Evolutionary conservation across 2,329 filamentous ascomycete genomes (phyloP).

Genomic region (Corinectria fuckeliana): DNA sequence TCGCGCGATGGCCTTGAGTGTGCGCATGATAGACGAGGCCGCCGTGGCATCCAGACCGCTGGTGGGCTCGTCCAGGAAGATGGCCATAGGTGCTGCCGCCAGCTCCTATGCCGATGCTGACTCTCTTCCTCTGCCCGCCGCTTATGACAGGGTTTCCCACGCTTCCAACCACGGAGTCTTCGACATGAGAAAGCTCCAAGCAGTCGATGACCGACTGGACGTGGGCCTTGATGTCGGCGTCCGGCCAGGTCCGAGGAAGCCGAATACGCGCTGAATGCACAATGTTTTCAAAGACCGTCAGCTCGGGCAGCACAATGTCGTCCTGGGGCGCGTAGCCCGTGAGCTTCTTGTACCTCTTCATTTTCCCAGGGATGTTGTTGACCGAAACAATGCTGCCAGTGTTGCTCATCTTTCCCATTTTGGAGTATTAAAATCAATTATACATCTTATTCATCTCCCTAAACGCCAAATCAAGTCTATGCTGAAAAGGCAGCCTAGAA

Average conservation of each 20-base stretch:
- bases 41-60: slow-evolving; percentile 61
- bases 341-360: slow-evolving; percentile 62
- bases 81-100: slow-evolving; percentile 61
- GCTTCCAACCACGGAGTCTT: slow-evolving; percentile 58
- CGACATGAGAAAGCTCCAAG: slow-evolving; percentile 58
- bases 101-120: slow-evolving; percentile 66
- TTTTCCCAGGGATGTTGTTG: slow-evolving; percentile 56
- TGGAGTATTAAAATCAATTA: too few species aligned
- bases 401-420: slow-evolving; percentile 62
- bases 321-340: slow-evolving; percentile 69
- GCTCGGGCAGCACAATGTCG: slow-evolving; percentile 64
- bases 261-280: slow-evolving; percentile 63
- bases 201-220: slow-evolving; percentile 64
- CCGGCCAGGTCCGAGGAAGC: slow-evolving; percentile 58
- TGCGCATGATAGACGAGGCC: slow-evolving; percentile 61
- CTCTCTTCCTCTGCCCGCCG: slow-evolving; percentile 63
- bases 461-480: too few species aligned
- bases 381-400: slow-evolving; percentile 59
- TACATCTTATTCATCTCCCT: too few species aligned
- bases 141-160: slow-evolving; percentile 59
- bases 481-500: too few species aligned
- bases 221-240: slow-evolving; percentile 56
- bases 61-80: slow-evolving; percentile 62
- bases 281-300: slow-evolving; percentile 68
- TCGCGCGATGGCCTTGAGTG: slow-evolving; percentile 59